phyloP scores from a whole-genome alignment of 768 basidiomycete species.

The Crucibulum laeve region DNA sequence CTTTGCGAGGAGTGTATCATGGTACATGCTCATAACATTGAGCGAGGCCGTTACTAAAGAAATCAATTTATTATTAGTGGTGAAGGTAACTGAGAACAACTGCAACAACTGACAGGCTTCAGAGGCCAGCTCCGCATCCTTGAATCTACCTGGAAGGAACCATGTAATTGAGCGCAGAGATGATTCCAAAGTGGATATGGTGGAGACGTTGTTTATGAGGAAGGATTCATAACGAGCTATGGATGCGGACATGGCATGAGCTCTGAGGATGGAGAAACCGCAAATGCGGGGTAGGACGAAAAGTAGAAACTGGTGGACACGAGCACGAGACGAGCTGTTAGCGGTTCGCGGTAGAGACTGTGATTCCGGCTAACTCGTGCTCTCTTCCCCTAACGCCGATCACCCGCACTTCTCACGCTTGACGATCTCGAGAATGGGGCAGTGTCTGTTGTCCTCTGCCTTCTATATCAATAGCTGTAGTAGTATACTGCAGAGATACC shows the following conservation, averaged over 20 bases:
- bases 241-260: slow-evolving; percentile 50
- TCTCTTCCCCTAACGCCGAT: not conserved
- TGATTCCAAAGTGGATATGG: slow-evolving; percentile 86
- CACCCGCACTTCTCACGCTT: not conserved
- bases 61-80: slow-evolving; percentile 11
- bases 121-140: slow-evolving; percentile 93
- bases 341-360: too few species aligned
- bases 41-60: slow-evolving; percentile 77
- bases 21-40: slow-evolving; percentile 89
- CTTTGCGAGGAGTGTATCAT: slow-evolving; percentile 83
- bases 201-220: slow-evolving; percentile 78
- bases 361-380: too few species aligned
- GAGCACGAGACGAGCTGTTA: too few species aligned
- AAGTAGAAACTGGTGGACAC: too few species aligned
- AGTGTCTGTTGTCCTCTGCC: too few species aligned
- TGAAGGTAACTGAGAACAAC: slow-evolving; percentile 6
- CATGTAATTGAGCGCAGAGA: slow-evolving; percentile 87
- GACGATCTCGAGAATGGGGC: too few species aligned
- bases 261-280: slow-evolving; percentile 6
- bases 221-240: slow-evolving; percentile 78
- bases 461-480: too few species aligned
- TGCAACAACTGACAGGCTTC: slow-evolving; percentile 75
- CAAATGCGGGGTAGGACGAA: not conserved
- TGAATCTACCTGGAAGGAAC: slow-evolving; percentile 95
- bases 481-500: too few species aligned